Evolutionary conservation across 2,329 filamentous ascomycete species (phyloP).

Genomic region (Camillea tinctor): DNA sequence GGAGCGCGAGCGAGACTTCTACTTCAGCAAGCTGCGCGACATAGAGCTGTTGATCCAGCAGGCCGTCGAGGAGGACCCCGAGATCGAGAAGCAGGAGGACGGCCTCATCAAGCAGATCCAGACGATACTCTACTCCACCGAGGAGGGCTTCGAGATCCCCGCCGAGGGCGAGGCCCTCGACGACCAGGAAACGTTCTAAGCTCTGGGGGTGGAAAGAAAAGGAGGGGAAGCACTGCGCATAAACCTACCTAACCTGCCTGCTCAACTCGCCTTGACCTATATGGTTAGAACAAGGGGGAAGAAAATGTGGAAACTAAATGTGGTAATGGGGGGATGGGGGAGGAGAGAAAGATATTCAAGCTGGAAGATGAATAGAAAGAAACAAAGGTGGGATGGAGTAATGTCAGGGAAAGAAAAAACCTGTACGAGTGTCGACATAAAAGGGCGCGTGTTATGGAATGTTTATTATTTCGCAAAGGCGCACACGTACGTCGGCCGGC

Average conservation of each 20-base stretch:
- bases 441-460: not conserved
- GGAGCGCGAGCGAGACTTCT: slow-evolving; percentile 96
- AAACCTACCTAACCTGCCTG: no score
- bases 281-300: no score
- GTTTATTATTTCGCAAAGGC: no score
- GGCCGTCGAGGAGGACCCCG: slow-evolving; percentile 86
- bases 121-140: slow-evolving; percentile 93
- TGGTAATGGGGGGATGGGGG: slow-evolving; percentile 19
- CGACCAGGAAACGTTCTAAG: slow-evolving; percentile 77
- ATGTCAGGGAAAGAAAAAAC: slow-evolving; percentile 15
- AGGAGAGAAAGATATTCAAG: no score
- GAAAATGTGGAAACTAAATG: not conserved
- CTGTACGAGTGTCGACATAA: slow-evolving; percentile 4
- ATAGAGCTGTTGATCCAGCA: slow-evolving; percentile 94
- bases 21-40: slow-evolving; percentile 97
- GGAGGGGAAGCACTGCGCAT: no score
- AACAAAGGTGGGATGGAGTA: slow-evolving; percentile 18
- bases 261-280: no score
- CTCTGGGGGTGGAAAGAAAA: not conserved
- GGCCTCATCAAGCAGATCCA: slow-evolving; percentile 95
- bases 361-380: no score
- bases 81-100: slow-evolving; percentile 91
- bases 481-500: no score
- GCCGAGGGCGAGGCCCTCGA: slow-evolving; percentile 69
- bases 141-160: slow-evolving; percentile 89